Evolutionary conservation across 805 yeast species (phyloP), one percentile per base, ranked within the genome.

Genomic region (Yarrowia sp.): DNA sequence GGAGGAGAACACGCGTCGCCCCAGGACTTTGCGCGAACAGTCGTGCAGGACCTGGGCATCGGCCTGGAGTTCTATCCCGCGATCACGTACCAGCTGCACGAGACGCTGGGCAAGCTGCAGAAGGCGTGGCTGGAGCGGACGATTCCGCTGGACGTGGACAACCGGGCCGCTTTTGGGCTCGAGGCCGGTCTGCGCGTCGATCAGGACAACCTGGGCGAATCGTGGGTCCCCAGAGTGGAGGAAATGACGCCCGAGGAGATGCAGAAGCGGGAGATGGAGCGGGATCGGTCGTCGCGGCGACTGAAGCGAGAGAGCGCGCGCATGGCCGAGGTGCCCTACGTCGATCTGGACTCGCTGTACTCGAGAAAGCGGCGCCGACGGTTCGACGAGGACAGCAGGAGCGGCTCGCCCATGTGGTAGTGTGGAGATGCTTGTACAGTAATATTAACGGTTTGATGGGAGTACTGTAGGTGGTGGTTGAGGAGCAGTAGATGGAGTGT

Each of bases 251-350:
- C 89, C 61, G 90, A 92, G 83, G 99, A 94, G 73, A 90, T 94
- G 63, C 97, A 93, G 71, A 87, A 87, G 75, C 82, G 98, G 67
- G 98, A 94, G 72, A 90, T 91, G 67, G 99, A 94, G 74, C 85
- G 96, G 70, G 97, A 92, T 68, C 82, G 98, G 73, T 91, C 88
- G 71, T 80, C 90, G 65, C 83, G 99, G 74, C 84, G 99, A 71
- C 79, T 92, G 71, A 93, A 96, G 78, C 84, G 99, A 74, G 98
- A 94, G 72, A 85, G 91, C 9, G 85, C 89, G 77, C 78, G 90
- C 64, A 82, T 87, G 56, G 86, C 84, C 58, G 86, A 82, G 63
- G 81, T 81, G 39, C 70, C 71, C 46, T 42, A 42, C 21, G 66
- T 66, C 1, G 84, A 80, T 29, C 62, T 74, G 29, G 73, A 74